Base-by-base conservation (phyloP, 192 early-diverging fungal genomes). In the Coemansia sp. region DNA sequence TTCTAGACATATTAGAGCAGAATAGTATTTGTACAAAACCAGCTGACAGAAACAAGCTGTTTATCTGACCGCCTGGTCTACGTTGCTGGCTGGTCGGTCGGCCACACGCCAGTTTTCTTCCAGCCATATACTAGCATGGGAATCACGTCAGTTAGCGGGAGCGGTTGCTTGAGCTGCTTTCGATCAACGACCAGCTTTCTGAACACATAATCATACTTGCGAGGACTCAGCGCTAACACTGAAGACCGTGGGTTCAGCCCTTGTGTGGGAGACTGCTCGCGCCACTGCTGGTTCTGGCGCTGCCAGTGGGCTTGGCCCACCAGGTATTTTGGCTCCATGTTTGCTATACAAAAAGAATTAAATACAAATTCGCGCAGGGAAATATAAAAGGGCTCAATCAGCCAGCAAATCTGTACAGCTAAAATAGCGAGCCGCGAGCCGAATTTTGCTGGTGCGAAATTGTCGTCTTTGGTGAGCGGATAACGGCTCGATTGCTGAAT, bases 31-130 rank as follows among this genome's bases (percentile, higher is more conserved):
- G 15, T 11, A 42, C 40, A 42, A 15, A n/a, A n/a, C 40, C 15
- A 42, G 40, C 11, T 11, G 40, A n/a, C 40, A 31, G 31, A 15
- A n/a, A n/a, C 40, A 15, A 42, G 40, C 40, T 11, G 40, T 11
- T n/a, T 15, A 10, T 42, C 14, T n/a, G 15, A 42, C 12, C 40
- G 40, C 40, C 11, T 15, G 15, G 40, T 42, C 17, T 48, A 48
- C 46, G 6, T 15, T 19, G 12, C 6, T 20, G 46, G 46, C 46
- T 48, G 46, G 3, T 77, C 59, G 11, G 69, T 9, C 20, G 76
- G 76, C 76, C 76, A 79, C 12, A 70, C 37, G 1, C 76, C 76
- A 0, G 67, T 51, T 42, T 65, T 57, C 34, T 73, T 73, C 76
- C 76, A 79, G 14, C 76, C 76, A 20, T 63, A 28, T 0, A 79